Evolutionary conservation across 495 filamentous ascomycete species (phyloP).

Genomic region (Neurospora terricola): DNA sequence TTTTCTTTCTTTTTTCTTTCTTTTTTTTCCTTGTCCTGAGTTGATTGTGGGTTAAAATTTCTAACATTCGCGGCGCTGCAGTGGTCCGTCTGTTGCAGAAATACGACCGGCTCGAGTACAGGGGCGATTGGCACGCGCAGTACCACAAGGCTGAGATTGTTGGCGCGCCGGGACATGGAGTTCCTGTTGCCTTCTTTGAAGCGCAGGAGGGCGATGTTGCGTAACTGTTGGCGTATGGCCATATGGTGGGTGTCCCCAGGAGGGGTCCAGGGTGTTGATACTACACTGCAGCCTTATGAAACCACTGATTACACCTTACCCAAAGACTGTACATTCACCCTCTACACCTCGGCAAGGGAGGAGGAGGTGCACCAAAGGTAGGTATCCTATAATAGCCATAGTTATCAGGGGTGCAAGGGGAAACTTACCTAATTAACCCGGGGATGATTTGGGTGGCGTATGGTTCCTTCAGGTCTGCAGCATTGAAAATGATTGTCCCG

Average conservation of each 20-base stretch:
- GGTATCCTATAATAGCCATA: no score
- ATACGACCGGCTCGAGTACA: conserved; percentile 43
- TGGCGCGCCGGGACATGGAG: conserved; percentile 28
- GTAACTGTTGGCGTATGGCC: background rate
- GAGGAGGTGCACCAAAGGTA: no score
- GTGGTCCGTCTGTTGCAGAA: conserved; percentile 51
- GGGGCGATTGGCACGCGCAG: conserved; percentile 33
- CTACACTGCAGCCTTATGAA: background rate
- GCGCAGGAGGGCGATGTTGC: conserved; percentile 14
- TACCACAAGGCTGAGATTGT: conserved; percentile 30
- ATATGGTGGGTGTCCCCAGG: background rate
- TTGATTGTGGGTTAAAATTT: background rate
- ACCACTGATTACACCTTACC: background rate
- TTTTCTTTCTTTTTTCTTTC: background rate
- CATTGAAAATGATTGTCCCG: no score
- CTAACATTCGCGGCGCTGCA: conserved; percentile 4
- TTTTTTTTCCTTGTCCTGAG: background rate
- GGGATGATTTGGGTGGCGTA: no score
- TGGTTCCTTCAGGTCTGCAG: no score
- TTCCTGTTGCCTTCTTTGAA: conserved; percentile 28
- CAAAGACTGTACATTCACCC: background rate
- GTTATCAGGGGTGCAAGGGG: no score
- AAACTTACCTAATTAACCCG: no score
- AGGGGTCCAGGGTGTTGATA: background rate
- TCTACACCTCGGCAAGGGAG: no score